phyloP scores from a whole-genome alignment of 2,329 filamentous ascomycete genomes.

The Fusarium protoensiforme region DNA sequence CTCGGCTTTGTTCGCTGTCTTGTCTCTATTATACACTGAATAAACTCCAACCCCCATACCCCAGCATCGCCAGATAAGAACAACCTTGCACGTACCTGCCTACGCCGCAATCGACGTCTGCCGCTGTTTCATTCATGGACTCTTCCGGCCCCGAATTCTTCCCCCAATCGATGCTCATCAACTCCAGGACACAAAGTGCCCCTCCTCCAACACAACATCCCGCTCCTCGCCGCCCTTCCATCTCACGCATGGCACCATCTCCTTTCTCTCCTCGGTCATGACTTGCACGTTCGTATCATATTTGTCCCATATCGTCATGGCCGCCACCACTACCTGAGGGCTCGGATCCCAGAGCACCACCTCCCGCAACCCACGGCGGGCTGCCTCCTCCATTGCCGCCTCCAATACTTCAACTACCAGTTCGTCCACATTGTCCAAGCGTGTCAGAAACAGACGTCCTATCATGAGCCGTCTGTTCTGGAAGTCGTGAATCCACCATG shows the following conservation, averaged over 20 bases:
- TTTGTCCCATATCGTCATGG: neutral
- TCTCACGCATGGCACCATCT: slow-evolving; percentile 49
- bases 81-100: neutral
- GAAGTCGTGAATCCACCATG: slow-evolving; percentile 52
- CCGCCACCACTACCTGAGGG: slow-evolving; percentile 21
- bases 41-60: neutral
- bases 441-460: slow-evolving; percentile 24
- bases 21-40: neutral
- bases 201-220: slow-evolving; percentile 44
- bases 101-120: neutral
- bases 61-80: neutral
- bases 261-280: slow-evolving; percentile 44
- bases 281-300: slow-evolving; percentile 31
- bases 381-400: slow-evolving; percentile 49
- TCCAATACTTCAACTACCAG: slow-evolving; percentile 40
- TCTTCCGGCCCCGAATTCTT: slow-evolving; percentile 3
- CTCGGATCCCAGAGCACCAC: slow-evolving; percentile 52
- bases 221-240: slow-evolving; percentile 47
- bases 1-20: neutral
- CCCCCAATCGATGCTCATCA: slow-evolving; percentile 16
- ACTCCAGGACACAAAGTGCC: slow-evolving; percentile 14
- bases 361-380: slow-evolving; percentile 44
- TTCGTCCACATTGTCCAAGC: neutral
- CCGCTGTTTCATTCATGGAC: neutral
- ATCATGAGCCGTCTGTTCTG: slow-evolving; percentile 31